These are phyloP conservation scores for Pleurotus citrinopileatus DNA, from an alignment of 768 basidiomycete species.

Conservation along the genomic window DNA sequence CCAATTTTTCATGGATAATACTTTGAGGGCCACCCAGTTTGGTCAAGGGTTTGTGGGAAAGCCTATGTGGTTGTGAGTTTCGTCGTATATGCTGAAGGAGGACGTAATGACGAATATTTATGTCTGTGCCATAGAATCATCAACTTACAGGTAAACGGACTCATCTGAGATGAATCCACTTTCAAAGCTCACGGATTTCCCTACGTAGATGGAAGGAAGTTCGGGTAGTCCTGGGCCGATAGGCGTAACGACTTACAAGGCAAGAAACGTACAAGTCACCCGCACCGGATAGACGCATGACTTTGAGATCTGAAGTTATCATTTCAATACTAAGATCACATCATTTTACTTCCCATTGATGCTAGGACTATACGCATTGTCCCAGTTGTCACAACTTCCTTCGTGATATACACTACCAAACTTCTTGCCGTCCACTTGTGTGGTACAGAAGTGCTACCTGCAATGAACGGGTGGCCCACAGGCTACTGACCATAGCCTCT, in stretches of 20 bases:
- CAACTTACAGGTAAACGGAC: constrained; percentile 35
- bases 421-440: no score
- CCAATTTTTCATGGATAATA: constrained; percentile 39
- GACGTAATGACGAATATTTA: background rate
- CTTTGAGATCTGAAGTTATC: no score
- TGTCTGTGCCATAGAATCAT: constrained; percentile 32
- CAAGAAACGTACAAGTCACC: constrained; percentile 38
- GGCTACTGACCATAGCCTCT: no score
- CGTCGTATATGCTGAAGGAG: background rate
- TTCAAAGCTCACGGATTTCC: background rate
- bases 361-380: no score
- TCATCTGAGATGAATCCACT: background rate
- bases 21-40: constrained; percentile 32
- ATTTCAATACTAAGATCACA: no score
- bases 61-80: constrained; percentile 38
- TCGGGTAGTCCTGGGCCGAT: constrained; percentile 40
- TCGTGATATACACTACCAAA: no score
- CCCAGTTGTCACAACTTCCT: no score
- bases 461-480: no score
- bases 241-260: constrained; percentile 38
- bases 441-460: no score
- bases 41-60: constrained; percentile 38
- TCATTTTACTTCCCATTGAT: no score
- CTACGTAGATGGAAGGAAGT: constrained; percentile 45
- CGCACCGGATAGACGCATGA: constrained; percentile 22